Base-by-base conservation (phyloP, 2,329 filamentous ascomycete species). In the Ceratocystiopsis minuta region DNA sequence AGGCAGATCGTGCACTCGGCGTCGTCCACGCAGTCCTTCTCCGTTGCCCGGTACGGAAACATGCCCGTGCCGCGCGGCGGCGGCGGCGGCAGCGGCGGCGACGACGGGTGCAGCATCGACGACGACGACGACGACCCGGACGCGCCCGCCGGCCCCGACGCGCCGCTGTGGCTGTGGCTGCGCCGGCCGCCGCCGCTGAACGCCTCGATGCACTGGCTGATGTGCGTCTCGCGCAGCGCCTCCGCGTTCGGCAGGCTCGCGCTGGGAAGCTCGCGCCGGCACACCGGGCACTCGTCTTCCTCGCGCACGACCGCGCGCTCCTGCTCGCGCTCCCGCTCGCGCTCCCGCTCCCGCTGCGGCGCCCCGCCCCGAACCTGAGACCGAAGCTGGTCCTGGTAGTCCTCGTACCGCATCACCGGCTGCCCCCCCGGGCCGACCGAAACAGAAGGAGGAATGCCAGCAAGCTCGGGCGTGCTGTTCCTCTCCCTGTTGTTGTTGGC, bases 221-320 rank as follows among this genome's bases (percentile, higher is more conserved):
- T 75, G 50, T 80, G 75, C 28, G 62, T 56, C 50, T 75, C 72
- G 31, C 75, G 66, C 13, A 70, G 59, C 3, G 56, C 49, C 51
- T 78, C 72, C 43, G 61, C 72, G 46, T 75, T 65, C 2, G 65
- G 55, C 2, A 77, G 60, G 5, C 55, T 56, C 16, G 64, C 62
- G 2, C 72, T 68, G 0, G 81, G 80, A 4, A 86, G 65, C 57
- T 85, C 79, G 34, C 65, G 60, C 52, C 82, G 80, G 51, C 82
- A 88, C 37, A 87, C 70, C 0, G 81, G 81, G 47, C 82, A 88
- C 51, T 84, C 78, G 53, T 87, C 81, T 53, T 86, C 81, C 54
- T 87, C 82, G 6, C 67, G 64, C 51, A 71, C 66, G 43, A 68
- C 40, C 6, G 34, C 13, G 9, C 15, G 32, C 11, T 15, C 34